These are phyloP conservation scores for Calonectria pteridis DNA, from an alignment of 2,329 filamentous ascomycete genomes.

Conservation along the genomic window DNA sequence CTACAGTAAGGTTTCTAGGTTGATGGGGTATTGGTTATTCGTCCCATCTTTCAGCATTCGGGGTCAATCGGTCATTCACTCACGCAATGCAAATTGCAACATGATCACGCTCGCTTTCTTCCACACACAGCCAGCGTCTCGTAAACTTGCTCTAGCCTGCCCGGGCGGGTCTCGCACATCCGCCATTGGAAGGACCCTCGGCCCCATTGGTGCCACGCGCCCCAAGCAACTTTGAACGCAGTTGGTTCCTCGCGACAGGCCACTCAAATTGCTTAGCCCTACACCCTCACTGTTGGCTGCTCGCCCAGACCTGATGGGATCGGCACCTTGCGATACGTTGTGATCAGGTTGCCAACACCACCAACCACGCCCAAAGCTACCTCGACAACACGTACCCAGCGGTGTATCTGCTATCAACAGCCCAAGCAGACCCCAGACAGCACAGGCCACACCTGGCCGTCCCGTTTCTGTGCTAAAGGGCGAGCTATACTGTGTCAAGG, in stretches of 20 bases:
- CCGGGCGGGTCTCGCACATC: slow-evolving; percentile 15
- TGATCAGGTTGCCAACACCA: slow-evolving; percentile 27
- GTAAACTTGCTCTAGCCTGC: slow-evolving; percentile 6
- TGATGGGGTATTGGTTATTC: background rate
- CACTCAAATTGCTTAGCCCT: slow-evolving; percentile 40
- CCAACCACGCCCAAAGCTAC: slow-evolving; percentile 28
- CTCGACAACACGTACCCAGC: slow-evolving; percentile 33
- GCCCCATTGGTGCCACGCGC: slow-evolving; percentile 46
- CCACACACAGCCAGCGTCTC: background rate
- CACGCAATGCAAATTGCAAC: slow-evolving; percentile 7
- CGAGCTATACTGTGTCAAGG: slow-evolving; percentile 20
- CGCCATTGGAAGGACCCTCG: slow-evolving; percentile 22
- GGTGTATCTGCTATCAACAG: slow-evolving; percentile 41
- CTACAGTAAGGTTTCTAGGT: background rate
- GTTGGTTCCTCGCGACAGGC: slow-evolving; percentile 18
- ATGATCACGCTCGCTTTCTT: slow-evolving; percentile 2
- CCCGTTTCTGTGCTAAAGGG: slow-evolving; percentile 8
- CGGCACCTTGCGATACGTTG: slow-evolving; percentile 35
- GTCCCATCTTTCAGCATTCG: background rate
- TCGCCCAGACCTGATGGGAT: slow-evolving; percentile 40
- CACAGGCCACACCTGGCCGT: slow-evolving; percentile 29
- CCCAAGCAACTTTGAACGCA: slow-evolving; percentile 25
- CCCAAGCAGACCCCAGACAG: slow-evolving; percentile 25
- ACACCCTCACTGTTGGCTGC: slow-evolving; percentile 37
- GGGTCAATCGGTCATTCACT: slow-evolving; percentile 12